These are phyloP conservation scores for Biscogniauxia sp. DNA, from an alignment of 2,329 filamentous ascomycete genomes.

Conservation along the genomic window DNA sequence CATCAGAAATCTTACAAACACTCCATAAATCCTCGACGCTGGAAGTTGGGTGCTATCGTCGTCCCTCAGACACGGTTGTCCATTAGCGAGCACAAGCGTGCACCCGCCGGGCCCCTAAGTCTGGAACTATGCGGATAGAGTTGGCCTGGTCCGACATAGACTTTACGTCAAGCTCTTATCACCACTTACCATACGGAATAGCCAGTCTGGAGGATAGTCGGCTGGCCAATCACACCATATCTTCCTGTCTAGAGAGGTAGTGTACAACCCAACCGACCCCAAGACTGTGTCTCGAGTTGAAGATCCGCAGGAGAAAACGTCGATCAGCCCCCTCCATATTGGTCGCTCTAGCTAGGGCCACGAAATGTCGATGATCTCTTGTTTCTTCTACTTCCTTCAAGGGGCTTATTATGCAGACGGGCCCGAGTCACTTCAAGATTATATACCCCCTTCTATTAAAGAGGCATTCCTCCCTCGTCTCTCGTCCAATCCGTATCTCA, in stretches of 20 bases:
- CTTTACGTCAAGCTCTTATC: slow-evolving; percentile 18
- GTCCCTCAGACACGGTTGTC: slow-evolving; percentile 6
- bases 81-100: slow-evolving; percentile 7
- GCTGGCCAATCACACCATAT: slow-evolving; percentile 19
- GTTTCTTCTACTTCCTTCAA: slow-evolving; percentile 8
- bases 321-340: slow-evolving; percentile 24
- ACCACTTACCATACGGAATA: not conserved
- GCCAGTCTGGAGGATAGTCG: not conserved
- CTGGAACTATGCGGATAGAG: slow-evolving; percentile 12
- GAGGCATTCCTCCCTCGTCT: slow-evolving; percentile 6
- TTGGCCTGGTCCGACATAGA: slow-evolving; percentile 17
- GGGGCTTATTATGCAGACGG: not conserved
- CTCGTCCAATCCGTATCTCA: slow-evolving; percentile 1
- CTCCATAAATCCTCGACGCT: not conserved
- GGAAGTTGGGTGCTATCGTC: slow-evolving; percentile 4
- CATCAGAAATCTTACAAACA: slow-evolving; percentile 2
- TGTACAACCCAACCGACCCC: slow-evolving; percentile 16
- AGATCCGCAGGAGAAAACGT: slow-evolving; percentile 23
- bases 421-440: not conserved
- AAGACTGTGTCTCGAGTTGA: slow-evolving; percentile 19
- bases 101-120: slow-evolving; percentile 2
- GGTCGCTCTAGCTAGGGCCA: slow-evolving; percentile 11
- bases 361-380: slow-evolving; percentile 18
- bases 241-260: slow-evolving; percentile 17
- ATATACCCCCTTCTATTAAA: slow-evolving; percentile 1